Base-by-base conservation (phyloP, 139 green algal species). In the Asterochloris erici region DNA sequence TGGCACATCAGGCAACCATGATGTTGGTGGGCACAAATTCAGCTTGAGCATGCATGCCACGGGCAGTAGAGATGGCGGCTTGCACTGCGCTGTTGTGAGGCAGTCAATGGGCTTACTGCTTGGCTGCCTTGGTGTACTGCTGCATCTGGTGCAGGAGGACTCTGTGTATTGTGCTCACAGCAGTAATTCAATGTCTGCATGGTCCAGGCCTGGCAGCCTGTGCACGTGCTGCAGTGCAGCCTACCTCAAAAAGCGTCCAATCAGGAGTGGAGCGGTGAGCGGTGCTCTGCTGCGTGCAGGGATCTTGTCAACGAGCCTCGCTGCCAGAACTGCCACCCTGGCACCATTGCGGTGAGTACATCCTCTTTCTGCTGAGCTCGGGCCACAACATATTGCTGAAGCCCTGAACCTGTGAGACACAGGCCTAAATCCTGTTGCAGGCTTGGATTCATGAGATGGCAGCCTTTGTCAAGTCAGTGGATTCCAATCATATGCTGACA, bases 401-500 rank as follows among this genome's bases (percentile, higher is more conserved):
- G n/a, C n/a, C n/a, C 70, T 75, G 70, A 26, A 14, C 21, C 14
- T 19, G 16, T 75, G 17, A 38, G 70, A 38, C 70, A 29, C 17
- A 38, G 12, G 17, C 15, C 24, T 75, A 16, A 21, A 17, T 66
- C 23, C 77, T 73, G 77, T 17, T 81, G 0, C 19, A 26, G 26
- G n/a, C 24, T 26, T 81, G 77, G 77, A 26, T 26, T 61, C 26
- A 61, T n/a, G 19, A 23, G 11, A 81, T 81, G 17, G 16, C 77
- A 62, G 61, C 24, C n/a, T 81, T 70, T 19, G 70, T 81, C 62
- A 69, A 23, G 24, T 26, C 77, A 12, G 24, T 73, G 77, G 77
- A 81, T 26, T 24, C 12, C 12, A 81, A 81, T 26, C 77, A 81
- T 63, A 70, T 81, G 77, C 69, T 81, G 24, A 70, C 61, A 26